Conservation (phyloP, 345 rosid species). For the Rhizophora apiculata region DNA sequence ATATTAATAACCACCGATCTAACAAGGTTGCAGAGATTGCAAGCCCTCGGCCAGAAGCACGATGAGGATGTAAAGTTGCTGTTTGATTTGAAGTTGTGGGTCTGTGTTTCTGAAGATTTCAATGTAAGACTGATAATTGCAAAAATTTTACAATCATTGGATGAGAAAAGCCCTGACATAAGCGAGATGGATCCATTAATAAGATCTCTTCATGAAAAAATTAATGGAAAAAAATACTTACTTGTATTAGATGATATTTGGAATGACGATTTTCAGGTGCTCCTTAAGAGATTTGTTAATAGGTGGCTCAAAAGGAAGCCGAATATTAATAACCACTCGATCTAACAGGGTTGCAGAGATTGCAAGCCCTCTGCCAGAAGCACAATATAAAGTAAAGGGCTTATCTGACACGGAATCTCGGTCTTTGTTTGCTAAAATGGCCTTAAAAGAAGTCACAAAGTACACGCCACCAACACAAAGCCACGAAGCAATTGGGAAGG, state of each 20-base stretch:
- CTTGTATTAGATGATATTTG: conserved; percentile 30
- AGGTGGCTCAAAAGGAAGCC: background rate
- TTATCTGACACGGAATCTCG: background rate
- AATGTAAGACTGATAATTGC: conserved; percentile 7
- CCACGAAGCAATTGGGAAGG: background rate
- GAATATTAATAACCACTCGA: conserved; percentile 23
- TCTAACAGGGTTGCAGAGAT: conserved; percentile 15
- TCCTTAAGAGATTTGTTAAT: conserved; percentile 2
- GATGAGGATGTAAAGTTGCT: conserved; percentile 12
- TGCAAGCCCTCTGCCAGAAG: background rate
- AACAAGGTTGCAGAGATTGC: too few species aligned
- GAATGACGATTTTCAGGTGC: conserved; percentile 15
- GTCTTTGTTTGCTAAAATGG: too few species aligned
- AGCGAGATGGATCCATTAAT: conserved; percentile 11
- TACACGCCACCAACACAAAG: too few species aligned
- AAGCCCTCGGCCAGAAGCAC: conserved; percentile 12
- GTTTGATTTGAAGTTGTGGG: conserved; percentile 8
- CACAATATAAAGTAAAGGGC: conserved; percentile 2
- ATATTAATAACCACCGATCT: too few species aligned
- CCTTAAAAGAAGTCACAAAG: too few species aligned
- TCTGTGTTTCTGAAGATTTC: conserved; percentile 13
- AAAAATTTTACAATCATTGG: conserved; percentile 15
- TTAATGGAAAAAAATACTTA: conserved; percentile 4
- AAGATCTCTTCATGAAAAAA: background rate
- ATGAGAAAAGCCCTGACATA: background rate